These are phyloP conservation scores for Nitzschia palea DNA, from an alignment of 108 stramenopile genomes.

Conservation along the genomic window DNA sequence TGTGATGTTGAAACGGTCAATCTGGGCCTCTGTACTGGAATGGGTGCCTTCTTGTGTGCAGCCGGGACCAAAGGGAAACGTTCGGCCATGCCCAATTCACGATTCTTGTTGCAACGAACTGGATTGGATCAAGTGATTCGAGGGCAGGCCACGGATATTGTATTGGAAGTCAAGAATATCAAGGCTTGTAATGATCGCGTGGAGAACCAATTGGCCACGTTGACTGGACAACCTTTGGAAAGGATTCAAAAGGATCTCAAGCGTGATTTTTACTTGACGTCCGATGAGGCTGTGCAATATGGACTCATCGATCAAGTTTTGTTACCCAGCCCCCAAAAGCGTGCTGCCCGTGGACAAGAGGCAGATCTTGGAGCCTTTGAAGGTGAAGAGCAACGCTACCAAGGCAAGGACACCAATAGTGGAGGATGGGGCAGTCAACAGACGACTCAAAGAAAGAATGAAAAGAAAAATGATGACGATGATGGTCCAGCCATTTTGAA, in stretches of 20 bases:
- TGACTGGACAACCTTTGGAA: slow-evolving; percentile 81
- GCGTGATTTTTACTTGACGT: slow-evolving; percentile 93
- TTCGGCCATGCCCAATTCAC: slow-evolving; percentile 85
- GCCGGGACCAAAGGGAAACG: slow-evolving; percentile 87
- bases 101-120: slow-evolving; percentile 90
- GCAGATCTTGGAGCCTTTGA: slow-evolving; percentile 79
- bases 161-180: slow-evolving; percentile 73
- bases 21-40: slow-evolving; percentile 88
- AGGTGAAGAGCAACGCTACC: slow-evolving; percentile 79
- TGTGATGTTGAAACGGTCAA: slow-evolving; percentile 83
- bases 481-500: slow-evolving; percentile 65
- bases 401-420: slow-evolving; percentile 38
- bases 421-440: slow-evolving; percentile 58
- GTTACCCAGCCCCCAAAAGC: slow-evolving; percentile 60
- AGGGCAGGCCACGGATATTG: slow-evolving; percentile 92
- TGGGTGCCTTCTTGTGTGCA: slow-evolving; percentile 87
- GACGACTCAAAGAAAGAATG: slow-evolving; percentile 11
- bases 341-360: slow-evolving; percentile 49
- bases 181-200: slow-evolving; percentile 77
- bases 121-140: slow-evolving; percentile 85
- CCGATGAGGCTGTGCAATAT: slow-evolving; percentile 89
- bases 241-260: slow-evolving; percentile 80
- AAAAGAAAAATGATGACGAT: slow-evolving; percentile 40
- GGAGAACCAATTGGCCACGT: slow-evolving; percentile 61
- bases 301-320: slow-evolving; percentile 85